phyloP scores from a whole-genome alignment of 176 grass and related monocot species.

The Oryza brachyantha region DNA sequence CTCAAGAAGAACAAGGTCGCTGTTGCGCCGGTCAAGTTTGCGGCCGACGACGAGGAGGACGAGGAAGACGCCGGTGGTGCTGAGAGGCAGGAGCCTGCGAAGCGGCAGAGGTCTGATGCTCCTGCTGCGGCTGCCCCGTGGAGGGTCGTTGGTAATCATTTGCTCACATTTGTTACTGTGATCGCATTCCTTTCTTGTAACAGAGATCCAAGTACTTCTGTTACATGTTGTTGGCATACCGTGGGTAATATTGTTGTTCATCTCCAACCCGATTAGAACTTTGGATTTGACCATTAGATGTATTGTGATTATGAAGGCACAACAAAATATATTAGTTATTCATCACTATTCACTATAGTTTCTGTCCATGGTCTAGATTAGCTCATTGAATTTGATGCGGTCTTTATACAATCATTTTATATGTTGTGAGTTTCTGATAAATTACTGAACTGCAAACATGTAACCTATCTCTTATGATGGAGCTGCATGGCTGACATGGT shows the following conservation, averaged over 20 bases:
- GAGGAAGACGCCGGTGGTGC: constrained; percentile 33
- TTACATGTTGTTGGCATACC: not conserved
- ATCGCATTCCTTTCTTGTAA: not conserved
- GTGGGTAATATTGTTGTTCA: not conserved
- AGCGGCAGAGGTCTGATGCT: constrained; percentile 51
- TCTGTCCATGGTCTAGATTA: not conserved
- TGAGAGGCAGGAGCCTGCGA: constrained; percentile 39
- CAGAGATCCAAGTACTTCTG: not conserved
- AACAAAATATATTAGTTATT: not conserved
- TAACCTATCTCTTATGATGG: not conserved
- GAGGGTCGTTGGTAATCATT: constrained; percentile 87
- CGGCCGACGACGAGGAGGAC: constrained; percentile 63
- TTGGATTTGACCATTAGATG: not conserved
- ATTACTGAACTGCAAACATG: not conserved
- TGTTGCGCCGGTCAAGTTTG: constrained; percentile 49
- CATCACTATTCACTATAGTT: not conserved
- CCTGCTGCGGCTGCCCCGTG: not conserved
- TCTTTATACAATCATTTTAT: not conserved
- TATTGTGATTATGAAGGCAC: not conserved
- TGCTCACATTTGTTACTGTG: constrained; percentile 23
- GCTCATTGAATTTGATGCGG: not conserved
- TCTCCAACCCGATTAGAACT: not conserved
- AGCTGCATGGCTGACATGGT: not conserved
- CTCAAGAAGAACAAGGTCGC: constrained; percentile 88
- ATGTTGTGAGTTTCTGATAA: not conserved